phyloP scores from a whole-genome alignment of 805 yeast genomes.

The Wickerhamiella galacta region DNA sequence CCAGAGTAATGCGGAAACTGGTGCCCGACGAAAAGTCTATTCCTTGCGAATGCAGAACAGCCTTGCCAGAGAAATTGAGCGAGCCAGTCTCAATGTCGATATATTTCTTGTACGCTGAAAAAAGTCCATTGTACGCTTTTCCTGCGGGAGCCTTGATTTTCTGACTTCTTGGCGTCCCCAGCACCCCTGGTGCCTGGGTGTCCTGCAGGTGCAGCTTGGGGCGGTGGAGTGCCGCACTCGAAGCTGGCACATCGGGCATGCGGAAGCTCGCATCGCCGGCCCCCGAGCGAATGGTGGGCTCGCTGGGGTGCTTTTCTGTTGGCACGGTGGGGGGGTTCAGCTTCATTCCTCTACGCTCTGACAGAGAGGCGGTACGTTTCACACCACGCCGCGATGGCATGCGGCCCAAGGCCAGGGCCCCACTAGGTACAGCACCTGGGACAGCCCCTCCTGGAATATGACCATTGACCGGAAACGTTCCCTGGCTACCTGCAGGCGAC shows the following conservation, averaged over 20 bases:
- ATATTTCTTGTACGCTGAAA: slow-evolving; percentile 73
- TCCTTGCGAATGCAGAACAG: slow-evolving; percentile 81
- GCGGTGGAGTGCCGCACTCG: slow-evolving; percentile 16
- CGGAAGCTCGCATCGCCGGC: background rate
- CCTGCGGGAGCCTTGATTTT: background rate
- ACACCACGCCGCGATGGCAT: slow-evolving; percentile 10
- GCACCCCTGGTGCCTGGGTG: background rate
- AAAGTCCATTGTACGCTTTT: slow-evolving; percentile 24
- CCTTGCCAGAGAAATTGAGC: slow-evolving; percentile 81
- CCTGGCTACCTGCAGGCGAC: no score
- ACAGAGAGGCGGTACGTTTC: slow-evolving; percentile 13
- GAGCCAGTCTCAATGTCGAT: slow-evolving; percentile 87
- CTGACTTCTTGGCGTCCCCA: slow-evolving; percentile 1
- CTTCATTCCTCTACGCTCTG: slow-evolving; percentile 24
- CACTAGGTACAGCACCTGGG: slow-evolving; percentile 3
- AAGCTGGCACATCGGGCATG: background rate
- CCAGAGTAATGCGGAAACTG: slow-evolving; percentile 69
- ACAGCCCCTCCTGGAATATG: slow-evolving; percentile 1
- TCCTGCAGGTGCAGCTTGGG: background rate
- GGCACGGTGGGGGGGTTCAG: slow-evolving; percentile 12
- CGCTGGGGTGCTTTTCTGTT: no score
- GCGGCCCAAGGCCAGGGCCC: slow-evolving; percentile 9
- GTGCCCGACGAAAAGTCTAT: slow-evolving; percentile 81
- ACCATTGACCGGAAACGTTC: no score
- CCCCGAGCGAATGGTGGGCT: slow-evolving; percentile 10